Evolutionary conservation across 1,139 yeast genomes (phyloP).

Genomic region (Pichia sp.): DNA sequence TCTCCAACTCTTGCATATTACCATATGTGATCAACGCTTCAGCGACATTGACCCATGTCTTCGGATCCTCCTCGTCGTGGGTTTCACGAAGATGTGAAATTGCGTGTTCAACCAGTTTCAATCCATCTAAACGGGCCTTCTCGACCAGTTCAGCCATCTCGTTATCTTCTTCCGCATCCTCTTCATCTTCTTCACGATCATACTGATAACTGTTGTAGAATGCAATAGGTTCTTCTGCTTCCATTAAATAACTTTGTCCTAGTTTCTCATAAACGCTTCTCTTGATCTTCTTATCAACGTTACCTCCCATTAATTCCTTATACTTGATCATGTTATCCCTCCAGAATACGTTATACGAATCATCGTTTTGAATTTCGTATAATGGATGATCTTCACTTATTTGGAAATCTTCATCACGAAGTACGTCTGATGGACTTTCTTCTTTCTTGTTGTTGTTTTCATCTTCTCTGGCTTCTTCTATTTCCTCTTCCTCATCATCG

Average conservation of each 20-base stretch:
- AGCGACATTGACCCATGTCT: conserved; percentile 73
- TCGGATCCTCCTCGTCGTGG: conserved; percentile 68
- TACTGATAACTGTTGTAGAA: conserved; percentile 52
- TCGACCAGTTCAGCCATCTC: conserved; percentile 14
- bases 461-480: conserved; percentile 32
- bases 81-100: conserved; percentile 50
- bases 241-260: conserved; percentile 57
- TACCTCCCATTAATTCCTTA: conserved; percentile 32
- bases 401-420: conserved; percentile 27
- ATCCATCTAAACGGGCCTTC: conserved; percentile 46
- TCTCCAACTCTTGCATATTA: conserved; percentile 59
- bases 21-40: conserved; percentile 80
- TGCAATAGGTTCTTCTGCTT: conserved; percentile 56
- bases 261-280: conserved; percentile 34
- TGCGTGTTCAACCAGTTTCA: conserved; percentile 47
- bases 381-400: conserved; percentile 50
- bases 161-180: conserved; percentile 31
- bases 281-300: conserved; percentile 12
- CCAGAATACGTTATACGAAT: conserved; percentile 49
- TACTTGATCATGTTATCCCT: conserved; percentile 44
- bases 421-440: conserved; percentile 24
- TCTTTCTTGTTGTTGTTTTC: conserved; percentile 31
- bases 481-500: conserved; percentile 37
- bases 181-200: conserved; percentile 39
- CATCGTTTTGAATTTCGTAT: conserved; percentile 30